These are phyloP conservation scores for Aspergillus panamensis DNA, from an alignment of 495 filamentous ascomycete genomes.

Conservation along the genomic window DNA sequence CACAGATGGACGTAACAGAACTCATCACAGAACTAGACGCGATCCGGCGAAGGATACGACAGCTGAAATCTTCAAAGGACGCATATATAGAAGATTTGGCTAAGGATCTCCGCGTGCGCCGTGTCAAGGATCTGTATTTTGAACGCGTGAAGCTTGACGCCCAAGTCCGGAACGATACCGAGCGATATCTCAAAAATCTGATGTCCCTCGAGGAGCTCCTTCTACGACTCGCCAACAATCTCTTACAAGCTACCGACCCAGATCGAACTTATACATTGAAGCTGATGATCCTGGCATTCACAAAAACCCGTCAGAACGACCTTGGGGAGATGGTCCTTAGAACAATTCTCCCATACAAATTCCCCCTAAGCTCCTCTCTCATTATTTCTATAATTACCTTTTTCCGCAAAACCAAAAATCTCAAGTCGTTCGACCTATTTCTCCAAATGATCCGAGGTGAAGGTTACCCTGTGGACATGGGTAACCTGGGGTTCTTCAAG, in stretches of 20 bases:
- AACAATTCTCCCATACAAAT: constrained; percentile 39
- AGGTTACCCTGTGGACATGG: constrained; percentile 37
- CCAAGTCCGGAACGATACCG: constrained; percentile 32
- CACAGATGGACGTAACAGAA: constrained; percentile 30
- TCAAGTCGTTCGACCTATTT: constrained; percentile 43
- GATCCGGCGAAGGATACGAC: constrained; percentile 30
- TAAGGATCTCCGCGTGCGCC: constrained; percentile 17
- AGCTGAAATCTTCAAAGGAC: constrained; percentile 23
- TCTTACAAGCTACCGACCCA: constrained; percentile 34
- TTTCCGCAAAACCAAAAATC: constrained; percentile 43
- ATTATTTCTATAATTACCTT: constrained; percentile 37
- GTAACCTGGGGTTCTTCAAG: constrained; percentile 33
- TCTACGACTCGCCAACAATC: constrained; percentile 35
- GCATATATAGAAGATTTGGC: constrained; percentile 31
- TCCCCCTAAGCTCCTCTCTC: constrained; percentile 35
- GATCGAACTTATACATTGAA: constrained; percentile 35
- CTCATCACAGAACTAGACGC: constrained; percentile 34
- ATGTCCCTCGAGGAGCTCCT: constrained; percentile 40
- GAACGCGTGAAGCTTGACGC: constrained; percentile 27
- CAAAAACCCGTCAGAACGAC: constrained; percentile 41
- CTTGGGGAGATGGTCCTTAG: constrained; percentile 38
- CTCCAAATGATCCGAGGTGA: constrained; percentile 39
- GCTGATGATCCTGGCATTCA: constrained; percentile 39
- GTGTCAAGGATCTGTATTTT: constrained; percentile 14
- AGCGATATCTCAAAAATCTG: constrained; percentile 26